Conservation (phyloP, 768 basidiomycete genomes). For the Hemileccinum impolitum region DNA sequence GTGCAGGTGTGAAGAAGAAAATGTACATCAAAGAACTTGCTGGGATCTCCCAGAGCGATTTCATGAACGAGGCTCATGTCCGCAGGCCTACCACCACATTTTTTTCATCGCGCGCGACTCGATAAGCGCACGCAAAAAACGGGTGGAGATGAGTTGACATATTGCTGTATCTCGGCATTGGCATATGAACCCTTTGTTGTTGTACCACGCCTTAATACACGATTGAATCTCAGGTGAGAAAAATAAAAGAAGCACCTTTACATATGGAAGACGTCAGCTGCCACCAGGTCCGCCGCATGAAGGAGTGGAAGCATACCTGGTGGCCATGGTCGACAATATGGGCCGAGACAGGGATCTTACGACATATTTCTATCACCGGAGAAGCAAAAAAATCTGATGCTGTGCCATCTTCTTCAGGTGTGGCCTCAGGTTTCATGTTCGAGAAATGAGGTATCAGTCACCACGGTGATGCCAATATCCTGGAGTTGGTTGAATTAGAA, state of each 20-base stretch:
- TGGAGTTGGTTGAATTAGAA: background rate
- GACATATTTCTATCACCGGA: constrained; percentile 17
- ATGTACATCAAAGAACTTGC: background rate
- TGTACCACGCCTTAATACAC: constrained; percentile 5
- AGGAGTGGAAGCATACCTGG: background rate
- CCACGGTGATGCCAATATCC: background rate
- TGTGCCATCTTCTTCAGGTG: constrained; percentile 15
- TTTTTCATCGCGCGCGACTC: background rate
- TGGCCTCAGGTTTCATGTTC: constrained; percentile 4
- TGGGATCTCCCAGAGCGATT: background rate
- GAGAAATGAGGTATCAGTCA: constrained; percentile 6
- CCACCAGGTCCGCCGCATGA: constrained; percentile 5
- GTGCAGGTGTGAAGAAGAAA: background rate
- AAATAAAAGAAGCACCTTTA: constrained; percentile 3
- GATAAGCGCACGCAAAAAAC: constrained; percentile 1
- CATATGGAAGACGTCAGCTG: constrained; percentile 10
- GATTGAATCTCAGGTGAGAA: constrained; percentile 15
- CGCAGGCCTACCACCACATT: background rate
- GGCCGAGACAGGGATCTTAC: constrained; percentile 17
- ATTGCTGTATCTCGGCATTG: constrained; percentile 9
- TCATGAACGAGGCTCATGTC: constrained; percentile 4
- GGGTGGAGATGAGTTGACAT: background rate
- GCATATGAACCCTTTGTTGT: constrained; percentile 6
- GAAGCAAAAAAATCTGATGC: constrained; percentile 20
- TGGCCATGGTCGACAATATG: background rate